Conservation (phyloP, 148 eudicot genomes). For the Agrostemma githago region DNA sequence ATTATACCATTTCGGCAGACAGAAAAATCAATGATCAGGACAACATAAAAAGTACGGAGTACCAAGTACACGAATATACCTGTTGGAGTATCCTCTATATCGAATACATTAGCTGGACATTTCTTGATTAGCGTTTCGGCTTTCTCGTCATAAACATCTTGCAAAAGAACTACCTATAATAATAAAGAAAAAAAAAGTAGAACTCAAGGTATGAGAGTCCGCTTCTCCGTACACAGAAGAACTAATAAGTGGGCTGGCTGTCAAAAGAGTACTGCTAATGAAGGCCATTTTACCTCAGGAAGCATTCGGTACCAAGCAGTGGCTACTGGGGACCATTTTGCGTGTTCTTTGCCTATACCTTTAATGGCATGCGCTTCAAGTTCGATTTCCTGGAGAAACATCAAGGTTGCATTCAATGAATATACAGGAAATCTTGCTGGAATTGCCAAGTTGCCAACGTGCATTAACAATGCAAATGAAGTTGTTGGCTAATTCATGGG, state of each 20-base stretch:
- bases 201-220: constrained; percentile 3
- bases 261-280: background rate
- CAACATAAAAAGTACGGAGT: too few species aligned
- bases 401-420: background rate
- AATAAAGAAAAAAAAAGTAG: background rate
- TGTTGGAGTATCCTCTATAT: constrained; percentile 72
- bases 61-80: constrained; percentile 31
- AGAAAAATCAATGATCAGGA: background rate
- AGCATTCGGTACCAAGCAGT: constrained; percentile 98
- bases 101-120: constrained; percentile 78
- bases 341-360: constrained; percentile 89
- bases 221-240: background rate
- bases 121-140: constrained; percentile 60
- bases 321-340: constrained; percentile 98
- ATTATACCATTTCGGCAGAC: background rate
- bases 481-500: background rate
- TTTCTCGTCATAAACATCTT: constrained; percentile 53
- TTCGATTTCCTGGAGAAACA: constrained; percentile 69
- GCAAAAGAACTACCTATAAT: constrained; percentile 61
- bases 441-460: background rate
- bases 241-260: background rate
- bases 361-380: constrained; percentile 95
- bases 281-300: constrained; percentile 62
- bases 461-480: background rate
- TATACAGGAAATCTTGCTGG: background rate